phyloP scores from a whole-genome alignment of 2,329 filamentous ascomycete species.

The Aureobasidium namibiae region DNA sequence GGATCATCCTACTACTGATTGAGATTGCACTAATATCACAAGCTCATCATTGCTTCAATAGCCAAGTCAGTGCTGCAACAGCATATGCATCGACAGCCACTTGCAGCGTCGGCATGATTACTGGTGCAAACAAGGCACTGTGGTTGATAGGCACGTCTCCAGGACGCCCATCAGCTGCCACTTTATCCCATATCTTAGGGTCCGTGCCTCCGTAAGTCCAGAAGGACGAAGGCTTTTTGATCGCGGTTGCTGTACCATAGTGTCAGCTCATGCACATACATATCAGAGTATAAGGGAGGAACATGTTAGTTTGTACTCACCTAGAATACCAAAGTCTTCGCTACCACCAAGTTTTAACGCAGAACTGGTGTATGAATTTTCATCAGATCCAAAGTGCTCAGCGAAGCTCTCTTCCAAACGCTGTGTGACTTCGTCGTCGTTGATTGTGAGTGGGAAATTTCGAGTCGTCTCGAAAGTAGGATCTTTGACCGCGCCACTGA shows the following conservation, averaged over 20 bases:
- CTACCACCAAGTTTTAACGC: constrained; percentile 38
- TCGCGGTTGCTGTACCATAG: constrained; percentile 30
- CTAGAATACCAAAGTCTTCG: constrained; percentile 54
- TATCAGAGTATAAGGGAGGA: neutral
- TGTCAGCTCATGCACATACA: constrained; percentile 1
- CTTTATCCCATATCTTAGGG: constrained; percentile 41
- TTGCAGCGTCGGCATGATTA: constrained; percentile 50
- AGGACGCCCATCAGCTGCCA: constrained; percentile 35
- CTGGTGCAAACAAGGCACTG: constrained; percentile 50
- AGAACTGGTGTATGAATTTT: constrained; percentile 29
- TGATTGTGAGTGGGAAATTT: constrained; percentile 44
- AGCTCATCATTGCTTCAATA: constrained; percentile 15
- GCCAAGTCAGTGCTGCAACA: constrained; percentile 27
- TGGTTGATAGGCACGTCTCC: constrained; percentile 51
- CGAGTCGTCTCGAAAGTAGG: constrained; percentile 37
- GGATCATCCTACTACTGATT: neutral
- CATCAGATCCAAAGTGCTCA: constrained; percentile 35
- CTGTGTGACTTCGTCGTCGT: constrained; percentile 39
- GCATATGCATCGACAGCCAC: constrained; percentile 37
- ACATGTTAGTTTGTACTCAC: constrained; percentile 20
- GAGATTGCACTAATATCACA: neutral
- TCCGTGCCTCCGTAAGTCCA: constrained; percentile 50
- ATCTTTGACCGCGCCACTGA: constrained; percentile 32
- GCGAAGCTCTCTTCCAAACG: constrained; percentile 38
- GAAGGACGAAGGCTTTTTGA: constrained; percentile 42